Evolutionary conservation across 169 alveolate species (phyloP).

Genomic region (Plasmodium malariae): DNA sequence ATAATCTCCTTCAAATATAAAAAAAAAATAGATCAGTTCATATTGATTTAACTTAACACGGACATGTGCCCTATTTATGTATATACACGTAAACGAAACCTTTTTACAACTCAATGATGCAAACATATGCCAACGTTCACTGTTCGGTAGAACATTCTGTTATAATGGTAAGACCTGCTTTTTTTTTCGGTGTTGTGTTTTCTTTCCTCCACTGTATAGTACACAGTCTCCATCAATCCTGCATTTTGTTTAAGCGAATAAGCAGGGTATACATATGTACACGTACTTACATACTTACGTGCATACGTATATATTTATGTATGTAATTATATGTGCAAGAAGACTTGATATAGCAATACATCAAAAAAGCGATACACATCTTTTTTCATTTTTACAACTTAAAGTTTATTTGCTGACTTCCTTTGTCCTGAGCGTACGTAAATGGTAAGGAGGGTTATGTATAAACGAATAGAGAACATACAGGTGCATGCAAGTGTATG

Average conservation of each 20-base stretch:
- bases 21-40: not conserved
- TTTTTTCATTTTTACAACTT: slow-evolving; percentile 22
- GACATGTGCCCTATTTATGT: too few relatives aligned
- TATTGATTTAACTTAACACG: not conserved
- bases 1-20: too few relatives aligned
- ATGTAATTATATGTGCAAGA: not conserved
- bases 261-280: not conserved
- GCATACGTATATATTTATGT: not conserved
- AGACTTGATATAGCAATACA: too few relatives aligned
- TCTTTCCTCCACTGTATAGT: slow-evolving; percentile 17
- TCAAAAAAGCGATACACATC: too few relatives aligned
- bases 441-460: slow-evolving; percentile 1
- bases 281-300: not conserved
- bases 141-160: not conserved
- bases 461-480: not conserved
- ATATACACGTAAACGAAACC: not conserved
- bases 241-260: not conserved
- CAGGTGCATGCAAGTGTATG: not conserved
- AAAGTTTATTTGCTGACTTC: slow-evolving; percentile 25
- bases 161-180: slow-evolving; percentile 41
- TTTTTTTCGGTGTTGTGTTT: slow-evolving; percentile 32
- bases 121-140: too few relatives aligned
- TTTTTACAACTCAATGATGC: too few relatives aligned
- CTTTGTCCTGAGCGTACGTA: slow-evolving; percentile 39
- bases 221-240: slow-evolving; percentile 34